Percentiles rank a stretch among this genome's conserved stretches.
Conservation (phyloP, 805 yeast genomes). For the Myxozyma melibiosi region DNA sequence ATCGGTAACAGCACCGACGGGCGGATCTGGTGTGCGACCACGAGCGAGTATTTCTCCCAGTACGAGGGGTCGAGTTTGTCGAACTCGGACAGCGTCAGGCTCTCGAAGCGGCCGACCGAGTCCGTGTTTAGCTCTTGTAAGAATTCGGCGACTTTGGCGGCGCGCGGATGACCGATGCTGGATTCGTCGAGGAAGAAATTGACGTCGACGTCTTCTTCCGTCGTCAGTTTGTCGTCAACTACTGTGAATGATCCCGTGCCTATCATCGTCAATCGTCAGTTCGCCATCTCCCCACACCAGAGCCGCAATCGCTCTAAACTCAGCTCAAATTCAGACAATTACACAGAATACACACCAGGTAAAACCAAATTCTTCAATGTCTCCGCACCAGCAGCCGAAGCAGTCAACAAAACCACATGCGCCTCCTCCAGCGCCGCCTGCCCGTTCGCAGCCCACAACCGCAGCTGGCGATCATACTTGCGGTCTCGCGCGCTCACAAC, state of each 20-base stretch:
- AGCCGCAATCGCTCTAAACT: neutral
- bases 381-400: constrained; percentile 64
- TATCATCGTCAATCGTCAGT: neutral
- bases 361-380: constrained; percentile 73
- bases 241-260: constrained; percentile 67
- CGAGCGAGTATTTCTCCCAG: constrained; percentile 56
- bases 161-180: constrained; percentile 50
- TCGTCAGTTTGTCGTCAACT: constrained; percentile 51
- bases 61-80: constrained; percentile 31
- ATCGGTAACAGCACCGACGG: constrained; percentile 38
- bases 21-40: constrained; percentile 49
- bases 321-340: neutral
- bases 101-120: constrained; percentile 46
- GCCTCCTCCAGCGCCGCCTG: constrained; percentile 62
- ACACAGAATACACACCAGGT: constrained; percentile 50
- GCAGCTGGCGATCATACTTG: constrained; percentile 59
- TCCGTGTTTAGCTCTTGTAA: constrained; percentile 65
- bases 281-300: constrained; percentile 30
- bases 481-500: constrained; percentile 24
- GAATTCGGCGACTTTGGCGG: constrained; percentile 46
- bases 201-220: constrained; percentile 50
- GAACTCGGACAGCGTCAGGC: neutral
- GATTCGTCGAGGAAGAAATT: constrained; percentile 62
- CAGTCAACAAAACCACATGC: constrained; percentile 63
- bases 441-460: constrained; percentile 83